Conservation (phyloP, 2,329 filamentous ascomycete genomes). For the Capronia coronata region DNA sequence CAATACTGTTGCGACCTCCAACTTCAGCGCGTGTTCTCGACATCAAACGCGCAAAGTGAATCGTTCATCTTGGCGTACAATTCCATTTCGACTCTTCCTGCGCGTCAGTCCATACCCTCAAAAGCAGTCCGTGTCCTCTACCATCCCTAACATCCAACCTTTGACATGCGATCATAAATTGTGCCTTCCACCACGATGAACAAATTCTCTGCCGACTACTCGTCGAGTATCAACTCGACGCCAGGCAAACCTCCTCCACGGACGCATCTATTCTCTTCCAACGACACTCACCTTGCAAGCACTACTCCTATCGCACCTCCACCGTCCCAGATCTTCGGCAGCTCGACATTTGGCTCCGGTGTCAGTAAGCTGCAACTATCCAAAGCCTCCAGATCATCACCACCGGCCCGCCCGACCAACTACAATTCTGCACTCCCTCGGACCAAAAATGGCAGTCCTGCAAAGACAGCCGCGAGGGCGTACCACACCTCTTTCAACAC, state of each 20-base stretch:
- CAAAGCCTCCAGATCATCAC: constrained; percentile 37
- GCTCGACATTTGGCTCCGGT: constrained; percentile 42
- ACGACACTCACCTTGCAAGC: constrained; percentile 22
- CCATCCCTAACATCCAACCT: background rate
- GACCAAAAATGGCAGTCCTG: constrained; percentile 28
- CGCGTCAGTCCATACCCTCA: background rate
- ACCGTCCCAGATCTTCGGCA: constrained; percentile 47
- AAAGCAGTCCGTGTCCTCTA: too few species aligned
- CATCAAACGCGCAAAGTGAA: background rate
- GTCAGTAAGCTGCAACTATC: constrained; percentile 36
- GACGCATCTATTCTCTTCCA: constrained; percentile 17
- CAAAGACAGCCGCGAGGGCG: constrained; percentile 6
- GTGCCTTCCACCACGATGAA: constrained; percentile 18
- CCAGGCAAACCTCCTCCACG: constrained; percentile 15
- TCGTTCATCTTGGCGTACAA: background rate
- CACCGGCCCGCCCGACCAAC: constrained; percentile 33
- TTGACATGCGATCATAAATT: background rate
- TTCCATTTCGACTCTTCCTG: background rate
- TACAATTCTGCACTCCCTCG: constrained; percentile 30
- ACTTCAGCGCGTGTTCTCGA: background rate
- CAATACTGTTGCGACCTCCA: background rate
- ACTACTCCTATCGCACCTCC: constrained; percentile 49
- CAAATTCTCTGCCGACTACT: constrained; percentile 27
- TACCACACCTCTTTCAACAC: constrained; percentile 15
- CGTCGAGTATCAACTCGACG: constrained; percentile 27